These are phyloP conservation scores for Candida qinlingensis DNA, from an alignment of 805 yeast genomes.

Conservation along the genomic window DNA sequence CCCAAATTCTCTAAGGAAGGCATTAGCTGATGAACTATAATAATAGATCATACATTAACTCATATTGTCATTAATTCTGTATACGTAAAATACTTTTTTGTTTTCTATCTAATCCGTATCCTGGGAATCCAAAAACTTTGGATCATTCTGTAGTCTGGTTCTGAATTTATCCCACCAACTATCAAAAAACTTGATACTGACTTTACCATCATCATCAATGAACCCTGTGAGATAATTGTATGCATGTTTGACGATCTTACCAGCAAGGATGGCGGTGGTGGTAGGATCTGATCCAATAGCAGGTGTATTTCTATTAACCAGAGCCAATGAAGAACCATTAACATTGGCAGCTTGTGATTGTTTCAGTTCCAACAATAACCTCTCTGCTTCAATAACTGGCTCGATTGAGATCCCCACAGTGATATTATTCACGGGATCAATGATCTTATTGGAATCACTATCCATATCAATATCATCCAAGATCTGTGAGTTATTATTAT, in stretches of 20 bases:
- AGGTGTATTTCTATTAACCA: conserved; percentile 9
- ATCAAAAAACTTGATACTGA: conserved; percentile 82
- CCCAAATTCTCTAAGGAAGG: conserved; percentile 63
- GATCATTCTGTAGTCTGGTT: conserved; percentile 69
- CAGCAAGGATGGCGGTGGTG: conserved; percentile 62
- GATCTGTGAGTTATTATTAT: conserved; percentile 28
- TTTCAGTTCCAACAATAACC: conserved; percentile 41
- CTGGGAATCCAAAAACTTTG: conserved; percentile 60
- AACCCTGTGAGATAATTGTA: conserved; percentile 90
- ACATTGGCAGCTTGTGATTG: conserved; percentile 7
- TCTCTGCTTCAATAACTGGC: conserved; percentile 61
- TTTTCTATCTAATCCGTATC: neutral
- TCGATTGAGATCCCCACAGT: conserved; percentile 89
- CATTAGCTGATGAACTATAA: conserved; percentile 45
- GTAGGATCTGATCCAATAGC: conserved; percentile 29
- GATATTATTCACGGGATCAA: conserved; percentile 27
- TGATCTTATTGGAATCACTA: conserved; percentile 27
- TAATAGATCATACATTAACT: neutral
- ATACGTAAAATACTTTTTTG: neutral
- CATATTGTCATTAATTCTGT: neutral
- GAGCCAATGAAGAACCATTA: conserved; percentile 24
- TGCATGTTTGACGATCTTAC: conserved; percentile 85
- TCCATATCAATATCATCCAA: conserved; percentile 56
- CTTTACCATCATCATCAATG: conserved; percentile 72
- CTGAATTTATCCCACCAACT: conserved; percentile 95